Conservation (phyloP, 768 basidiomycete species). For the Suillus alpinus region DNA sequence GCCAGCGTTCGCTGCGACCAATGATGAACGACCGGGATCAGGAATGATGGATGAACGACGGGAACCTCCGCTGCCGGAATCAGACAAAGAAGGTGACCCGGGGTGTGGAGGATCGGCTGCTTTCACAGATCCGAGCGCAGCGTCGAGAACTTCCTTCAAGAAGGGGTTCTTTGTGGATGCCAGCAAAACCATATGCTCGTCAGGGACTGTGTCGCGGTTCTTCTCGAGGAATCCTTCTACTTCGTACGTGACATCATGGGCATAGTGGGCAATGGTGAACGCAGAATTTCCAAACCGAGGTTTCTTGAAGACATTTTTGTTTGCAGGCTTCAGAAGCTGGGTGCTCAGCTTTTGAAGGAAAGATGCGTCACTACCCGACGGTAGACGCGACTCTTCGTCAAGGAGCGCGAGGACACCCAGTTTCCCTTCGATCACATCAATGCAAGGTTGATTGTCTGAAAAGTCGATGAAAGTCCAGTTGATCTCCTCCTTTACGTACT, state of each 20-base stretch:
- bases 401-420: slow-evolving; percentile 92
- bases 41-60: slow-evolving; percentile 84
- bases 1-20: slow-evolving; percentile 49
- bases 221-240: slow-evolving; percentile 98
- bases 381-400: slow-evolving; percentile 97
- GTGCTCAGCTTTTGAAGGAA: slow-evolving; percentile 90
- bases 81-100: slow-evolving; percentile 73
- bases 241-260: slow-evolving; percentile 97
- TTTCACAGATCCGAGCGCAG: slow-evolving; percentile 76
- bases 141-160: slow-evolving; percentile 91
- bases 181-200: slow-evolving; percentile 91
- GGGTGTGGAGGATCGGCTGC: slow-evolving; percentile 66
- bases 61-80: slow-evolving; percentile 72
- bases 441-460: slow-evolving; percentile 98
- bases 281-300: slow-evolving; percentile 97
- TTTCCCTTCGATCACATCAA: slow-evolving; percentile 97
- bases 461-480: slow-evolving; percentile 99
- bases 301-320: slow-evolving; percentile 93
- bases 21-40: slow-evolving; percentile 77
- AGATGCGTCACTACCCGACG: slow-evolving; percentile 87
- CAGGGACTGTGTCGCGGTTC: slow-evolving; percentile 97
- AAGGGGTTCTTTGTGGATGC: slow-evolving; percentile 87
- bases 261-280: slow-evolving; percentile 98
- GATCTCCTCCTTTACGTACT: slow-evolving; percentile 97
- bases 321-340: slow-evolving; percentile 82